A percentile compares a stretch with the other conserved stretches of the same genome.
Conservation (phyloP, 2,329 filamentous ascomycete genomes). For the Aspergillus sp. region DNA sequence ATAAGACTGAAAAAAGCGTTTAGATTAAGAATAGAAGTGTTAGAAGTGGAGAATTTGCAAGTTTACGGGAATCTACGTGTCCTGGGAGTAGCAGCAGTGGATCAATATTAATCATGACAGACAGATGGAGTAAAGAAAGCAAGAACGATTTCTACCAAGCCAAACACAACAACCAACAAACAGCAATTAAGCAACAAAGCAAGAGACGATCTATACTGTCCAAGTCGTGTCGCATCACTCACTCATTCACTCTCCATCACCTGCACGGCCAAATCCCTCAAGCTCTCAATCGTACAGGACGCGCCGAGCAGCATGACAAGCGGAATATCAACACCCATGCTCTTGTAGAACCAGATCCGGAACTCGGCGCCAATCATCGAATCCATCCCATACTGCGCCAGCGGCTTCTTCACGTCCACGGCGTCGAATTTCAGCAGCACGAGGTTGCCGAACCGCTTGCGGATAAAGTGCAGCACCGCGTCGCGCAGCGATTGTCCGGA, state of each 20-base stretch:
- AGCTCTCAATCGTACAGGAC: neutral
- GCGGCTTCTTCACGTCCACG: neutral
- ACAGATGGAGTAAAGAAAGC: no score
- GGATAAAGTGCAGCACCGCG: neutral
- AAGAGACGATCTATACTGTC: no score
- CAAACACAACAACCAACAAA: no score
- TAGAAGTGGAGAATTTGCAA: no score
- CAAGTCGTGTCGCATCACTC: no score
- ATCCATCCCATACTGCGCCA: conserved; percentile 1
- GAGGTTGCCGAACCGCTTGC: neutral
- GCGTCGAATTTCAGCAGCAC: neutral
- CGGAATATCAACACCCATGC: neutral
- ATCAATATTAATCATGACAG: no score
- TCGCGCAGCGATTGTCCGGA: neutral
- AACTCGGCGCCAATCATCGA: conserved; percentile 3
- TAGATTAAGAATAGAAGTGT: no score
- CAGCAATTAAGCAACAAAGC: no score
- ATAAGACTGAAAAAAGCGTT: no score
- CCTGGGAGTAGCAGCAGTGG: no score
- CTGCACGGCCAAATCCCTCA: neutral
- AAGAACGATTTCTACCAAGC: no score
- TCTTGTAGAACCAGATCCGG: neutral
- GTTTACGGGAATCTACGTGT: no score
- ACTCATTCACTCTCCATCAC: neutral
- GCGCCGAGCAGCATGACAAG: neutral